Evolutionary conservation across 2,329 filamentous ascomycete genomes (phyloP), one percentile per base, ranked within the genome.

Genomic region (Aspergillus japonicus): DNA sequence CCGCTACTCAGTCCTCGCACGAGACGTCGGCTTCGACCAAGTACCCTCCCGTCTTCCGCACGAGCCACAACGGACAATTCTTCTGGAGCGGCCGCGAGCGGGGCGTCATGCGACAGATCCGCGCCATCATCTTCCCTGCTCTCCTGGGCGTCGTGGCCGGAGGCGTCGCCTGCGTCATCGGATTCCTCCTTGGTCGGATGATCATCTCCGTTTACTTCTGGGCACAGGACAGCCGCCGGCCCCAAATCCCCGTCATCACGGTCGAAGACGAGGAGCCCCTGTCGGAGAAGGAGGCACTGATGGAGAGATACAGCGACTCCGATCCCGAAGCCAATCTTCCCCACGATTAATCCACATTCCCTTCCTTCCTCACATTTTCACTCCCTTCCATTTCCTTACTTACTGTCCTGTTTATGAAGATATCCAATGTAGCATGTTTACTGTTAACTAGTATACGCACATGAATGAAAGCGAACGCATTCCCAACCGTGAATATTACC

Each of bases 81-180:
- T 23, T 66, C 64, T 69, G 67, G 56, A 61, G 66, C 33, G 58
- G 64, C 31, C 56, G 62, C 14, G 59, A 68, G 49, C 61, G 56
- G 44, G 53, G 62, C 29, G 70, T 75, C 55, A 52, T 71, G 29
- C 66, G 68, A 42, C 58, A 73, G 2, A 62, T 77, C 5, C 71
- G 72, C 3, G 71, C 75, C 16, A 72, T 77, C 11, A 64, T 79
- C 23, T 63, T 79, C n/a, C 77, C 77, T 3, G 72, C 72, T 10
- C 58, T 79, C 2, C 62, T 77, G 5, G 77, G 77, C 7, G 65
- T 76, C 2, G 66, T 69, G 2, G 73, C 74, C 4, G 76, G 76
- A 24, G 58, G 78, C 23, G 57, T 74, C 10, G 75, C 74, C 19
- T 76, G 73, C 53, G 62, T 76, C 29, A 50, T 77, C 1, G 77